Percentiles rank a stretch among this genome's conserved stretches.
phyloP scores from a whole-genome alignment of 139 green algal genomes.

The Asterochloris sp. region DNA sequence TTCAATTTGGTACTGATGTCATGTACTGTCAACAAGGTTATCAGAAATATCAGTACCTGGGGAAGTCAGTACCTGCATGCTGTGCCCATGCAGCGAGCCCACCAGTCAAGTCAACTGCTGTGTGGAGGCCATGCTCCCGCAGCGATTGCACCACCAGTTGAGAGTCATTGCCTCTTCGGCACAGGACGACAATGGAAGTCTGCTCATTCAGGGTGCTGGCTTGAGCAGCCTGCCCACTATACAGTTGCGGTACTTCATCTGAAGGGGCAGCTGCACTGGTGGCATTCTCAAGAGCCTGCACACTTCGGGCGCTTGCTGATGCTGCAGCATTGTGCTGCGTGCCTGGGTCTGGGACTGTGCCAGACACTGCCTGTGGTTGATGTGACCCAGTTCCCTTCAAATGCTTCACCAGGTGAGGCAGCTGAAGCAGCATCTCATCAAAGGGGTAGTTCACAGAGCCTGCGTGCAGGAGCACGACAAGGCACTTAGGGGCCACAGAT shows the following conservation, averaged over 20 bases:
- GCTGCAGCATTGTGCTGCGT: not conserved
- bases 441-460: conserved; percentile 53
- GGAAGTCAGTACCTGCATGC: conserved; percentile 5
- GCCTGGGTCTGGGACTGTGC: not conserved
- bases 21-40: too few species aligned
- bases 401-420: not conserved
- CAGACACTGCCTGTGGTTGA: not conserved
- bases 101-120: conserved; percentile 72
- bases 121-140: conserved; percentile 43
- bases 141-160: conserved; percentile 73
- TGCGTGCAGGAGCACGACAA: conserved; percentile 7
- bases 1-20: too few species aligned
- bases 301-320: conserved; percentile 26
- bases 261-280: not conserved
- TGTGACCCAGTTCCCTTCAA: not conserved
- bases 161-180: conserved; percentile 91
- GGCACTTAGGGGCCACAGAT: not conserved
- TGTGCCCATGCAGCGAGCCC: conserved; percentile 76
- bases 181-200: conserved; percentile 74
- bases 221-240: not conserved
- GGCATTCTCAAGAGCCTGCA: too few species aligned
- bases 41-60: conserved; percentile 5
- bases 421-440: conserved; percentile 24
- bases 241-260: not conserved
- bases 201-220: not conserved